Percentiles rank a stretch among this genome's conserved stretches.
Evolutionary conservation across 805 yeast species (phyloP).

Genomic region (Myxozyma monticola): DNA sequence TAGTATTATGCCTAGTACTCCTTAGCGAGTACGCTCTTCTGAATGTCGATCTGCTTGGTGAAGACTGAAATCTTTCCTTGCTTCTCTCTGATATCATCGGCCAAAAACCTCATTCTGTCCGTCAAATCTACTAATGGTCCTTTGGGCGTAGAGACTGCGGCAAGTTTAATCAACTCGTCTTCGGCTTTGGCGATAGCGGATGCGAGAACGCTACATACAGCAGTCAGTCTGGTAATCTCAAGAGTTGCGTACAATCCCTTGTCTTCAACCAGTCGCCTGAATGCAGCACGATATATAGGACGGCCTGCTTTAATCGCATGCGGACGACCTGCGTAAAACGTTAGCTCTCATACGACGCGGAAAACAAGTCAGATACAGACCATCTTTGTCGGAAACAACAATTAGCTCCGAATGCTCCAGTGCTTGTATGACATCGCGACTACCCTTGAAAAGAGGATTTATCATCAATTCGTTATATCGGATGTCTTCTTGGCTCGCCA

Average conservation of each 20-base stretch:
- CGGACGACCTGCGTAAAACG: slow-evolving; percentile 42
- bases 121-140: slow-evolving; percentile 54
- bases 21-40: slow-evolving; percentile 29
- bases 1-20: slow-evolving; percentile 14
- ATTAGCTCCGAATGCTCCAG: slow-evolving; percentile 81
- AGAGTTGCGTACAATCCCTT: slow-evolving; percentile 55
- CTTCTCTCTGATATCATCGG: slow-evolving; percentile 63
- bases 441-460: slow-evolving; percentile 43
- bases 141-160: slow-evolving; percentile 15
- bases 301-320: slow-evolving; percentile 71
- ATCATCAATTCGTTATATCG: slow-evolving; percentile 37
- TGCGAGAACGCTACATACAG: slow-evolving; percentile 59
- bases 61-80: slow-evolving; percentile 52
- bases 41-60: slow-evolving; percentile 42
- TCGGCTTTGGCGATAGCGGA: slow-evolving; percentile 65
- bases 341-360: background rate
- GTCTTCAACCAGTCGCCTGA: slow-evolving; percentile 62
- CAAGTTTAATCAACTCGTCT: slow-evolving; percentile 56
- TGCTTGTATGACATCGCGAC: slow-evolving; percentile 50
- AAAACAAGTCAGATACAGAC: slow-evolving; percentile 41
- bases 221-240: slow-evolving; percentile 61
- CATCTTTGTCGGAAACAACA: slow-evolving; percentile 70
- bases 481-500: slow-evolving; percentile 49
- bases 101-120: slow-evolving; percentile 64
- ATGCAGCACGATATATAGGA: slow-evolving; percentile 82